Base-by-base conservation (phyloP, 140 eudicot genomes). In the Ambrosia hybrid region DNA sequence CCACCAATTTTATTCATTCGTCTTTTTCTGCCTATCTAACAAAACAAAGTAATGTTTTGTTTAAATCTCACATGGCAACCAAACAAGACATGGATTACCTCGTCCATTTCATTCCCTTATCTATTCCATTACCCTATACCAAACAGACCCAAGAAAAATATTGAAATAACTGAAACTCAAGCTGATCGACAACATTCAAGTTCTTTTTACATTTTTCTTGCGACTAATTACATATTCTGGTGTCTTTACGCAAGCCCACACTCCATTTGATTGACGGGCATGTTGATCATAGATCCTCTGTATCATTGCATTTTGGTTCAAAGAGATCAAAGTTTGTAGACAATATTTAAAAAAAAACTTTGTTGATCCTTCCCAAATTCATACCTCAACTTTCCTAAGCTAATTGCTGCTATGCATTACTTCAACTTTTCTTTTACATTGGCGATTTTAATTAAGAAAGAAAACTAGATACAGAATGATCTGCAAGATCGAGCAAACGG, bases 351-450 rank as follows among this genome's bases (percentile, higher is more conserved):
- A 13, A 49, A 49, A 43, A 2, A 9, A n/a, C n/a, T n/a, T 6
- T 41, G 46, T 4, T 41, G 8, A 41, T 41, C 46, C 46, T 41
- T 41, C 46, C 46, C 46, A 41, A 41, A 41, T 41, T 43, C 48
- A 49, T 49, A 49, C 55, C 37, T 17, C 13, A 77, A 77, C 14
- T 33, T 41, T 71, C 41, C 26, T 17, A n/a, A 41, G 15, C 45
- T 51, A 62, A 70, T 7, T 43, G 48, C 67, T 43, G 8, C 59
- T 77, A 63, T 52, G 36, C 71, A 11, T 9, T 70, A 71, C 78
- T 78, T 72, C 51, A 56, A 78, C 57, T 33, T 58, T 67, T n/a
- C 33, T 74, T 73, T 67, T 73, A 73, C 79, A 79, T 59, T 49
- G 57, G 53, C 36, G 52, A 66, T n/a, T 58, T 57, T 49, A 38